A percentile compares a stretch with the other conserved stretches of the same genome.
Evolutionary conservation across 805 yeast species (phyloP).

Genomic region (Tetrapisispora arboricola): DNA sequence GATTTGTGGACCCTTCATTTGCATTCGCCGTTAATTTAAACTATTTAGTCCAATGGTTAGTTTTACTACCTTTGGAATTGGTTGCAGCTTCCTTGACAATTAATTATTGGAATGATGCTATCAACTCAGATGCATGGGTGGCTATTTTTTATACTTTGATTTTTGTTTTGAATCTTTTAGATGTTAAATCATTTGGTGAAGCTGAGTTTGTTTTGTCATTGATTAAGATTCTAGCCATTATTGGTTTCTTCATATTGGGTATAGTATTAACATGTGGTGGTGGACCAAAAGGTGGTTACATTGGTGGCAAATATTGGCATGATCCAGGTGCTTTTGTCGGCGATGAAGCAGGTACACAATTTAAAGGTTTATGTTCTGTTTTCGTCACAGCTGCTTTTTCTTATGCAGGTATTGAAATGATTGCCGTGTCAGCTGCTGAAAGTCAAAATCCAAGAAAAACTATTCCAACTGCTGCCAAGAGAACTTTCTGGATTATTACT

Average conservation of each 20-base stretch:
- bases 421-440: conserved; percentile 72
- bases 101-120: conserved; percentile 39
- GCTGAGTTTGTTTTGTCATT: conserved; percentile 43
- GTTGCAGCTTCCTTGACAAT: conserved; percentile 52
- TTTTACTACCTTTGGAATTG: conserved; percentile 48
- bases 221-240: conserved; percentile 39
- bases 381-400: conserved; percentile 54
- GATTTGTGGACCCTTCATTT: conserved; percentile 45
- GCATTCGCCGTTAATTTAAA: conserved; percentile 47
- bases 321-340: conserved; percentile 57
- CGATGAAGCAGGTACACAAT: conserved; percentile 28
- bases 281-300: conserved; percentile 33
- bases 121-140: conserved; percentile 53
- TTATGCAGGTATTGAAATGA: conserved; percentile 65
- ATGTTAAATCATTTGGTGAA: conserved; percentile 48
- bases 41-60: conserved; percentile 47
- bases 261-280: conserved; percentile 39
- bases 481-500: conserved; percentile 73
- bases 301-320: conserved; percentile 39
- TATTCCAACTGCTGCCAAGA: conserved; percentile 66
- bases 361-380: conserved; percentile 44
- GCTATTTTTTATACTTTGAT: conserved; percentile 43
- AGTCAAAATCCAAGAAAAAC: conserved; percentile 55
- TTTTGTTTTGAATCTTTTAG: conserved; percentile 39
- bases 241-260: conserved; percentile 47